Percentiles rank a stretch among this genome's conserved stretches.
Conservation (phyloP, 2,329 filamentous ascomycete species). For the Cladosporium sp. region DNA sequence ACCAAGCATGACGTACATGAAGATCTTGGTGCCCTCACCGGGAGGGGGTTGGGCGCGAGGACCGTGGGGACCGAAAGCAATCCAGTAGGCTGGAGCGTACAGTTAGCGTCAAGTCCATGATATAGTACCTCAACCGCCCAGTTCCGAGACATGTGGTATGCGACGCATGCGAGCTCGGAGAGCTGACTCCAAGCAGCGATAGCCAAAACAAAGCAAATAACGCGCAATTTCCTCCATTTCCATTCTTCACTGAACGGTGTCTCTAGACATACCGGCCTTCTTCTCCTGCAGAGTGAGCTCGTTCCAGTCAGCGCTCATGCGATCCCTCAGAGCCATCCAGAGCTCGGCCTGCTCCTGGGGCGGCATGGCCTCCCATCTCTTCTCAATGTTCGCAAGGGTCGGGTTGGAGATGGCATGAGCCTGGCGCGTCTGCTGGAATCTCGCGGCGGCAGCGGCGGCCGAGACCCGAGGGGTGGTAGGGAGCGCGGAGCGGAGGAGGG, state of each 20-base stretch:
- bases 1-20: constrained; percentile 65
- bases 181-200: constrained; percentile 2
- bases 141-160: not conserved
- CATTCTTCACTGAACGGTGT: not conserved
- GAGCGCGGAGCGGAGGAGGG: constrained; percentile 11
- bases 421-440: constrained; percentile 39
- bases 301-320: constrained; percentile 97
- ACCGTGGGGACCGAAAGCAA: constrained; percentile 94
- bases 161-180: not conserved
- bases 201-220: not conserved
- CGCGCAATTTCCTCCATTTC: not conserved
- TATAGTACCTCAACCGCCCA: not conserved
- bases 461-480: constrained; percentile 9
- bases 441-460: constrained; percentile 27
- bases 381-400: constrained; percentile 96
- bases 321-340: constrained; percentile 96
- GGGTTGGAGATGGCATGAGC: constrained; percentile 97
- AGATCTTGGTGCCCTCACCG: constrained; percentile 75
- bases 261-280: constrained; percentile 64
- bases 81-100: constrained; percentile 78
- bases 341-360: constrained; percentile 98
- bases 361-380: constrained; percentile 97
- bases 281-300: constrained; percentile 95
- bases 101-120: not conserved
- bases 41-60: constrained; percentile 78